Conservation (phyloP, 75 land plant genomes). For the Selaginella moellendorffii region DNA sequence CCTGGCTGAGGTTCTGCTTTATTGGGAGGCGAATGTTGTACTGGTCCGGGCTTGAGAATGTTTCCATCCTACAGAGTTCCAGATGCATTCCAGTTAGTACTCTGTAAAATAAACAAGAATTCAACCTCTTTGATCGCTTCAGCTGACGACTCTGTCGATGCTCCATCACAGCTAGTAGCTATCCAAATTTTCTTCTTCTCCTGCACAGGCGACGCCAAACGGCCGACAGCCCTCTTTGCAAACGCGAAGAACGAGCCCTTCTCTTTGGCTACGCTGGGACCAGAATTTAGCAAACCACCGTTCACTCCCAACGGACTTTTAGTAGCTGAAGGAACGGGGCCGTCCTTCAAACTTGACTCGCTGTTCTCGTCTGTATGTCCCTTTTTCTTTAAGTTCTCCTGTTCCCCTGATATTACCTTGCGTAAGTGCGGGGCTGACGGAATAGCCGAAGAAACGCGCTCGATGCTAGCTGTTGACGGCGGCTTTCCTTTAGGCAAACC, state of each 20-base stretch:
- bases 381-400: not conserved
- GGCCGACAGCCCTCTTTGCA: conserved; percentile 8
- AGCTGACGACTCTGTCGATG: too few relatives aligned
- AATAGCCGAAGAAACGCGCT: conserved; percentile 7
- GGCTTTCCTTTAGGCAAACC: conserved; percentile 5
- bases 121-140: too few relatives aligned
- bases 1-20: conserved; percentile 52
- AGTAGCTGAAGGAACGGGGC: not conserved
- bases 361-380: not conserved
- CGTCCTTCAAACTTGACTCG: not conserved
- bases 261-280: not conserved
- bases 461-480: too few relatives aligned
- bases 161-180: too few relatives aligned
- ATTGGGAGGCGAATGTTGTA: conserved; percentile 74
- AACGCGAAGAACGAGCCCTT: conserved; percentile 5
- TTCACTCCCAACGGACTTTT: not conserved
- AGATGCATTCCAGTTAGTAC: conserved; percentile 22
- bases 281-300: not conserved
- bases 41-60: conserved; percentile 50
- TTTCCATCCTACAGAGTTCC: not conserved
- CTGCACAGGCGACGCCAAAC: not conserved
- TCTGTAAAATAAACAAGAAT: too few relatives aligned
- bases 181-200: too few relatives aligned
- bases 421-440: conserved; percentile 18
- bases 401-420: too few relatives aligned